Base-by-base conservation (phyloP, 495 filamentous ascomycete genomes). In the Aeminium ludgeri region DNA sequence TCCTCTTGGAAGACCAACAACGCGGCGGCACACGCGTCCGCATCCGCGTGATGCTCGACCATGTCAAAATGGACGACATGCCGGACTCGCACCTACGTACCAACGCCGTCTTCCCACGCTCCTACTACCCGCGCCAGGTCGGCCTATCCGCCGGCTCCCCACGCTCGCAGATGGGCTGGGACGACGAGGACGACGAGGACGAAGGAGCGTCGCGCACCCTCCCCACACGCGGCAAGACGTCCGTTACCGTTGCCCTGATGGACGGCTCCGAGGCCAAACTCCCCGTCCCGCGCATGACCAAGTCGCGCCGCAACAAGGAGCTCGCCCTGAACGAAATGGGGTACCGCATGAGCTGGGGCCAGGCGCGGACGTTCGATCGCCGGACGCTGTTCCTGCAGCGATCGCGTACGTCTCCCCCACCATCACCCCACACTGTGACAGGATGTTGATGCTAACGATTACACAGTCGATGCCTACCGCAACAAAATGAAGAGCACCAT, bases 331-430 rank as follows among this genome's bases (percentile, higher is more conserved):
- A 97, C 53, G 86, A 96, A 54, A 57, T 96, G 35, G 89, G 85
- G 0, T 95, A 91, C 53, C 72, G 87, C 12, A 91, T 97, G 77
- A 82, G 80, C 32, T 97, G 89, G 89, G 73, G 81, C 36, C 86
- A 94, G 60, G 85, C 83, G 55, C 69, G 86, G 33, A 77, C 84
- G 1, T 95, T 95, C 62, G 72, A 82, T 12, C 79, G 75, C 3
- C 68, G 83, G 51, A 82, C 76, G 35, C 65, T 94, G 46, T 97
- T 97, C 56, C 62, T 96, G 58, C 89, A 97, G 61, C 75, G 80
- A 66, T 86, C 85, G 49, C 63, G 87, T 95, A 65, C 76, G 86
- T 83, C 23, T 16, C 39, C 45, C 32, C 27, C 5, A 28, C 1
- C 13, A 10, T 30, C 28, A 11, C 17, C n/a, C 34, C 34, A 15